These are phyloP conservation scores for Vaccinium corymbosum DNA, from an alignment of 148 eudicot genomes.

Conservation along the genomic window DNA sequence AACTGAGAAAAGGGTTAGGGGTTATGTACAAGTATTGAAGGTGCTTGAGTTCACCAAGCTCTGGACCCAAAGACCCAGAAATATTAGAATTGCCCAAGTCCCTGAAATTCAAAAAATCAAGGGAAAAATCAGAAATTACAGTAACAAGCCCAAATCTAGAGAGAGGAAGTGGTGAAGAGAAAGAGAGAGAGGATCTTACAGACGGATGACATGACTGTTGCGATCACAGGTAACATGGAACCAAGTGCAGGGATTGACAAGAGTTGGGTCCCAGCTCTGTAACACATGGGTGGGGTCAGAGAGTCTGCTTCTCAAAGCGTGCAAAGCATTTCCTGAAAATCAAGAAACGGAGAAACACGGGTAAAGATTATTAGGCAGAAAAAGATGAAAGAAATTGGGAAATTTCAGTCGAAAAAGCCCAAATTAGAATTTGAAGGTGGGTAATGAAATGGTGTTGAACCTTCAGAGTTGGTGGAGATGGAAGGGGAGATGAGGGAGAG, in stretches of 20 bases:
- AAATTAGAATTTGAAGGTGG: background rate
- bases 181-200: conserved; percentile 26
- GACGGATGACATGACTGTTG: conserved; percentile 35
- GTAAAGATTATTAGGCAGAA: background rate
- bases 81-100: conserved; percentile 59
- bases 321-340: conserved; percentile 45
- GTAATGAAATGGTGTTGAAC: conserved; percentile 13
- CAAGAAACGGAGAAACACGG: background rate
- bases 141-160: background rate
- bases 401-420: conserved; percentile 11
- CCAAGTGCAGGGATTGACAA: conserved; percentile 54
- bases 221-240: conserved; percentile 47
- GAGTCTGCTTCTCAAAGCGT: conserved; percentile 39
- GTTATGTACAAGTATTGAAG: conserved; percentile 43
- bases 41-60: conserved; percentile 51
- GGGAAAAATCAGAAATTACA: background rate
- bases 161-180: background rate
- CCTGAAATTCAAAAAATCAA: conserved; percentile 29
- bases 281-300: conserved; percentile 44
- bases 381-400: background rate
- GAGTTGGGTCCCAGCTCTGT: conserved; percentile 53
- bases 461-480: conserved; percentile 48
- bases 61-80: conserved; percentile 54
- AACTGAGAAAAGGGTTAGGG: background rate
- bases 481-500: conserved; percentile 21